phyloP scores from a whole-genome alignment of 2,329 filamentous ascomycete genomes.

The Lasiodiplodia hormozganensis region DNA sequence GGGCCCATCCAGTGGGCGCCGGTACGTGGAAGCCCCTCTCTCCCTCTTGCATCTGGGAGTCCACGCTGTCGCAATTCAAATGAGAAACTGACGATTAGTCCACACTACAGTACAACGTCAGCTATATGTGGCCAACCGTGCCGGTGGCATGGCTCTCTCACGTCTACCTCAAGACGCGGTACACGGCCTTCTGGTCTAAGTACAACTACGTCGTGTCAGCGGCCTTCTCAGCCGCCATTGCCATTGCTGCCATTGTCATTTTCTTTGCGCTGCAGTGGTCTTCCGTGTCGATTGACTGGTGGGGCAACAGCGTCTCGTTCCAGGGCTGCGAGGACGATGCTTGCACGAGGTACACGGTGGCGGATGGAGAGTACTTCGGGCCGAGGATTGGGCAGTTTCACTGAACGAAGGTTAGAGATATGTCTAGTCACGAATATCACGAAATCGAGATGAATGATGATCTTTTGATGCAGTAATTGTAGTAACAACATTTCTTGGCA shows the following conservation, averaged over 20 bases:
- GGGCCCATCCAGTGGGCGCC: conserved; percentile 30
- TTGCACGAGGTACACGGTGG: conserved; percentile 48
- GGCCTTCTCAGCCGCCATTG: conserved; percentile 72
- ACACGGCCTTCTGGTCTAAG: conserved; percentile 59
- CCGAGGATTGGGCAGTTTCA: conserved; percentile 47
- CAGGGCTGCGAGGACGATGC: conserved; percentile 53
- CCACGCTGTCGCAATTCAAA: too few relatives aligned
- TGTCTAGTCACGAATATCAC: too few relatives aligned
- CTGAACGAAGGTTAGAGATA: neutral
- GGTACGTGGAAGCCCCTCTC: too few relatives aligned
- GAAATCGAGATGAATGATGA: too few relatives aligned
- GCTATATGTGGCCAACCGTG: conserved; percentile 57
- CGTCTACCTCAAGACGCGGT: conserved; percentile 57
- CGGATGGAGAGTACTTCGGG: conserved; percentile 41
- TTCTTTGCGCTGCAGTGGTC: conserved; percentile 73
- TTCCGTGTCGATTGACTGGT: conserved; percentile 62
- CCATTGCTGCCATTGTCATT: conserved; percentile 71
- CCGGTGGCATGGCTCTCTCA: conserved; percentile 60
- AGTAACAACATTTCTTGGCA: accelerated
- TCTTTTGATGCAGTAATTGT: too few relatives aligned
- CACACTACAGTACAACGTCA: conserved; percentile 53
- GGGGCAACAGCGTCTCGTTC: conserved; percentile 61
- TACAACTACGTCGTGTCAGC: conserved; percentile 81
- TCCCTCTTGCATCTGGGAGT: too few relatives aligned
- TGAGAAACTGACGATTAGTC: neutral